Evolutionary conservation across 179 eudicot species (phyloP).

Genomic region (Kewa caespitosa): DNA sequence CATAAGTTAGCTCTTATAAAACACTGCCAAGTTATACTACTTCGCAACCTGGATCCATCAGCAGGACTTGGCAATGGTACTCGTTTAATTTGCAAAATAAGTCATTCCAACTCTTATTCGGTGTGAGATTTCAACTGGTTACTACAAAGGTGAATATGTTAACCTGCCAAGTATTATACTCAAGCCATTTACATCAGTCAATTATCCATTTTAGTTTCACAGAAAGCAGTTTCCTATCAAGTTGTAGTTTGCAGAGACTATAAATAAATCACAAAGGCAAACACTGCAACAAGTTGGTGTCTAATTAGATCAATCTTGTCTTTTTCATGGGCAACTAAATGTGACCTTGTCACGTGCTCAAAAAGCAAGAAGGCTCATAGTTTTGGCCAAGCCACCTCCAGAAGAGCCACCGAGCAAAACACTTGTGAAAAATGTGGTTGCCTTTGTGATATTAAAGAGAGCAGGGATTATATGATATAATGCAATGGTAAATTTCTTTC

Average conservation of each 20-base stretch:
- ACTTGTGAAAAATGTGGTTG: no score
- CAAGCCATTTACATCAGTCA: not conserved
- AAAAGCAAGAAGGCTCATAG: no score
- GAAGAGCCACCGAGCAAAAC: no score
- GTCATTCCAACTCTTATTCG: not conserved
- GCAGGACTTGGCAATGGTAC: not conserved
- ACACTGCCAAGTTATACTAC: not conserved
- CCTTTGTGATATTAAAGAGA: no score
- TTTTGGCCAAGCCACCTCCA: no score
- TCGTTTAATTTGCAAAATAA: not conserved
- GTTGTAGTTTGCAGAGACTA: constrained; percentile 3
- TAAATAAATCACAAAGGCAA: not conserved
- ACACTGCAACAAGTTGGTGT: not conserved
- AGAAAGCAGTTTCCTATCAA: not conserved
- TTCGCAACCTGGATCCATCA: constrained; percentile 7
- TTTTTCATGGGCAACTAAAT: not conserved
- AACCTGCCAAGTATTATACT: not conserved
- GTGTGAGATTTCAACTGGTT: not conserved
- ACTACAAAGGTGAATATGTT: not conserved
- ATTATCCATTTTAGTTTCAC: not conserved
- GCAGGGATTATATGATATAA: no score
- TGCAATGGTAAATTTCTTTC: no score
- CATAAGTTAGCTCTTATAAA: not conserved
- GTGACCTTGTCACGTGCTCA: not conserved
- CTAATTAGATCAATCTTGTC: not conserved